These are phyloP conservation scores for Xylaria cubensis DNA, from an alignment of 495 filamentous ascomycete genomes.

Conservation along the genomic window DNA sequence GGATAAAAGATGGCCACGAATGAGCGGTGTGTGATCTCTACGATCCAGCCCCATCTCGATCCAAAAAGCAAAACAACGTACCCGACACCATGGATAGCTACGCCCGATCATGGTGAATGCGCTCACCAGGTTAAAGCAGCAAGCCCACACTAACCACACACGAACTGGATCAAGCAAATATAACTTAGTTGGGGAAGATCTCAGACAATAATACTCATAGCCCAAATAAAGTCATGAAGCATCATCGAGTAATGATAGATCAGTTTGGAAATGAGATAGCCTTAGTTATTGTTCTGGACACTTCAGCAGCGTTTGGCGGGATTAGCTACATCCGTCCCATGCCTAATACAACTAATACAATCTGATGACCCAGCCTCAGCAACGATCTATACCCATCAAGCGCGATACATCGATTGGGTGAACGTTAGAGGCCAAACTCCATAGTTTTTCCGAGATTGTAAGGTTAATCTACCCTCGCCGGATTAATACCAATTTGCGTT, in stretches of 20 bases:
- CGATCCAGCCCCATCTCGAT: not conserved
- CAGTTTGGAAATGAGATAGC: not conserved
- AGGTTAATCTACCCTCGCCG: too few species aligned
- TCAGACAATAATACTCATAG: not conserved
- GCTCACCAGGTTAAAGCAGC: not conserved
- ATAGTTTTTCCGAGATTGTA: not conserved
- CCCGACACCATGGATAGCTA: not conserved
- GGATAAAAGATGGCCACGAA: not conserved
- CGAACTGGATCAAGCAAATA: not conserved
- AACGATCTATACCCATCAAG: too few species aligned
- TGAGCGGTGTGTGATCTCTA: not conserved
- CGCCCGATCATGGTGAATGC: not conserved
- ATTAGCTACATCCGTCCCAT: too few species aligned
- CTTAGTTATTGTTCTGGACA: not conserved
- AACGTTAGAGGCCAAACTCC: not conserved
- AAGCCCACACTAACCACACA: not conserved
- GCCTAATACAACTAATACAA: too few species aligned
- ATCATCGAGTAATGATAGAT: not conserved
- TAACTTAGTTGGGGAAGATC: not conserved
- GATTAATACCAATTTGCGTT: not conserved
- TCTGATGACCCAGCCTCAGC: too few species aligned
- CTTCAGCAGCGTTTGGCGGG: not conserved
- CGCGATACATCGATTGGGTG: too few species aligned
- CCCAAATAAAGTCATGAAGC: not conserved
- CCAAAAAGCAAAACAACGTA: not conserved